Conservation (phyloP, 1,284 basidiomycete genomes). For the Microbotryomycetes sp. region DNA sequence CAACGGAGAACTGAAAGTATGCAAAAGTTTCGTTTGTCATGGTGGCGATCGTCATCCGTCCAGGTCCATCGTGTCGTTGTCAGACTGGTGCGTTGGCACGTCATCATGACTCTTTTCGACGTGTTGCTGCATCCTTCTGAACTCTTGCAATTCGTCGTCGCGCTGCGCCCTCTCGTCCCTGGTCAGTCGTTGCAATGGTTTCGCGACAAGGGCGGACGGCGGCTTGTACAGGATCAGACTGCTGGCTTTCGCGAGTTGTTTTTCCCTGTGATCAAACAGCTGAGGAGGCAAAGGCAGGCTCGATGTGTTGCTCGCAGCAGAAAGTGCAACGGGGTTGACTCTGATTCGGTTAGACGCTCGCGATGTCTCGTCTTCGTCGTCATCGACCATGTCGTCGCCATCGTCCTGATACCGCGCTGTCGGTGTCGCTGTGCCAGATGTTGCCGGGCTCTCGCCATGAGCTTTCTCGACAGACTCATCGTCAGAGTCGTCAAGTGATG, state of each 20-base stretch:
- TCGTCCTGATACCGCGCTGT: neutral
- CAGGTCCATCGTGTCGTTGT: neutral
- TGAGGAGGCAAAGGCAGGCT: too few relatives aligned
- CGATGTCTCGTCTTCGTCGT: neutral
- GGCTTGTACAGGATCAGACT: conserved; percentile 6
- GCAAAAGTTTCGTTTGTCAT: too few relatives aligned
- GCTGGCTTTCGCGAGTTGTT: neutral
- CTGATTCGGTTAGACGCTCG: neutral
- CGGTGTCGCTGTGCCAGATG: neutral
- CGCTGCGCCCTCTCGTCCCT: neutral
- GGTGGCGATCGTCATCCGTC: neutral
- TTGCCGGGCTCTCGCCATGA: neutral
- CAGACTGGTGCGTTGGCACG: too few relatives aligned
- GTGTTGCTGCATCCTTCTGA: neutral
- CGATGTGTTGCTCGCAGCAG: neutral
- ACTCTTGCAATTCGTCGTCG: conserved; percentile 3
- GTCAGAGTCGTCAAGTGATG: conserved; percentile 9
- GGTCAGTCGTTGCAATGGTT: neutral
- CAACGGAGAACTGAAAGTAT: too few relatives aligned
- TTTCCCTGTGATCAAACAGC: too few relatives aligned
- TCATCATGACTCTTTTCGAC: neutral
- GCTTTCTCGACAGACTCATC: neutral
- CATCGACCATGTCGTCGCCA: neutral
- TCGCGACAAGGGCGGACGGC: neutral
- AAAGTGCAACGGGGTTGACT: neutral